These are phyloP conservation scores for Alectoria sarmentosa DNA, from an alignment of 495 filamentous ascomycete species.

Conservation along the genomic window DNA sequence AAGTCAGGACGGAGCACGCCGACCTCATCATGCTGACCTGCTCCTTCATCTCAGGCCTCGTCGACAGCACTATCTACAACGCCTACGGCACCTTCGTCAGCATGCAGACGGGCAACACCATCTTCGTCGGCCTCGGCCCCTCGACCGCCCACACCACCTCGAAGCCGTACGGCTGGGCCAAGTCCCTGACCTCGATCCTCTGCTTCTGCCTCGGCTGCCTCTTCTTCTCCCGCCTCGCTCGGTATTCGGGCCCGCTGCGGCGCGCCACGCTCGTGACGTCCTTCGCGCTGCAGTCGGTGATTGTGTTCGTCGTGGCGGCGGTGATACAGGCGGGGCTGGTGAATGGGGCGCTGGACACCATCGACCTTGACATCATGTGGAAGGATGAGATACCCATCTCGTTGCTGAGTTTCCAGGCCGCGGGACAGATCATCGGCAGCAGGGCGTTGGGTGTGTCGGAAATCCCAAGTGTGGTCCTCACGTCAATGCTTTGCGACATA, in stretches of 20 bases:
- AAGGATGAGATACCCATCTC: constrained; percentile 48
- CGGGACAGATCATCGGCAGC: constrained; percentile 60
- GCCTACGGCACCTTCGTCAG: constrained; percentile 49
- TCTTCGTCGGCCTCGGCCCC: constrained; percentile 59
- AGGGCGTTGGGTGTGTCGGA: constrained; percentile 58
- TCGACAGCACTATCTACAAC: constrained; percentile 47
- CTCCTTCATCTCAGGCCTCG: constrained; percentile 43
- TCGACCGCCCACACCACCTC: constrained; percentile 38
- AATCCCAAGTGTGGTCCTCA: constrained; percentile 68
- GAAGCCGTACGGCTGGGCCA: constrained; percentile 56
- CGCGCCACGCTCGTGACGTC: constrained; percentile 48
- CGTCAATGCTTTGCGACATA: constrained; percentile 63
- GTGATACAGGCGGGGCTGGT: constrained; percentile 47
- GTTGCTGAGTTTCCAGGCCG: constrained; percentile 63
- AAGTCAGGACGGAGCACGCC: constrained; percentile 35
- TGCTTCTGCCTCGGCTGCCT: constrained; percentile 51
- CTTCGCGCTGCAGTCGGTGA: constrained; percentile 50
- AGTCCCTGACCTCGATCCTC: constrained; percentile 51
- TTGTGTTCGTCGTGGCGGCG: constrained; percentile 52
- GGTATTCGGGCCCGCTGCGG: constrained; percentile 33
- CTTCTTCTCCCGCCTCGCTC: constrained; percentile 37
- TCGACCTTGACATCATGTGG: constrained; percentile 31
- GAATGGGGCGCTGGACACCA: constrained; percentile 27
- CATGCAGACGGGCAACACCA: constrained; percentile 58
- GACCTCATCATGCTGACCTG: constrained; percentile 41